A percentile compares a stretch with the other conserved stretches of the same genome.
Conservation (phyloP, 2,329 filamentous ascomycete species). For the Cordyceps tenuipes region DNA sequence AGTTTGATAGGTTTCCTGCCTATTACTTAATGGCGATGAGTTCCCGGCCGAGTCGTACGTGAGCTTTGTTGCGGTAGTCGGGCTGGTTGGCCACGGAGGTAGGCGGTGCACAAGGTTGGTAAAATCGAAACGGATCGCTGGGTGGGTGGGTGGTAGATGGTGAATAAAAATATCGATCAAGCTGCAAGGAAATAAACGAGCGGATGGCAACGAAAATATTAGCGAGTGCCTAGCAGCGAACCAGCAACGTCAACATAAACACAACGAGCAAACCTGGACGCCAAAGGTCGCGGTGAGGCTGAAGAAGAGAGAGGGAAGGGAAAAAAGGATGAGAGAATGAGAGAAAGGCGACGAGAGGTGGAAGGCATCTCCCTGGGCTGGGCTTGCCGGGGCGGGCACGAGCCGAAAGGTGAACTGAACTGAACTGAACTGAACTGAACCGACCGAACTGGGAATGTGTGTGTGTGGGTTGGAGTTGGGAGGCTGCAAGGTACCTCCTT, state of each 20-base stretch:
- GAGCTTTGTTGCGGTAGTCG: background rate
- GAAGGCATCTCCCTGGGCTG: background rate
- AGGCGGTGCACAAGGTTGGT: no score
- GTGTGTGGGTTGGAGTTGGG: no score
- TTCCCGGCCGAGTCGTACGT: background rate
- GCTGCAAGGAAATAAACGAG: slow-evolving; percentile 9
- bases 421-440: background rate
- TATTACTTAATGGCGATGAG: background rate
- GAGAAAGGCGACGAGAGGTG: background rate
- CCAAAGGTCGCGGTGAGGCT: slow-evolving; percentile 11
- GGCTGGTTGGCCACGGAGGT: background rate
- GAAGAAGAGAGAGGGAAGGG: slow-evolving; percentile 9
- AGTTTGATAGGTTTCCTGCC: background rate
- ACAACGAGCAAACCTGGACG: slow-evolving; percentile 15
- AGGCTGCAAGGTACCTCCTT: no score
- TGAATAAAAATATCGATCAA: background rate
- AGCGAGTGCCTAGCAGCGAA: background rate
- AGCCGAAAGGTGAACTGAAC: background rate
- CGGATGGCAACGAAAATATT: slow-evolving; percentile 5
- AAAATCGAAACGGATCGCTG: slow-evolving; percentile 2
- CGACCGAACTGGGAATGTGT: background rate
- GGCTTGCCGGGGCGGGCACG: background rate
- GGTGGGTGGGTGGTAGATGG: background rate
- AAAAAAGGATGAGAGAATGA: background rate
- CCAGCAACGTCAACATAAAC: slow-evolving; percentile 17